Conservation (phyloP, 2,329 filamentous ascomycete species). For the Onygenales sp. region DNA sequence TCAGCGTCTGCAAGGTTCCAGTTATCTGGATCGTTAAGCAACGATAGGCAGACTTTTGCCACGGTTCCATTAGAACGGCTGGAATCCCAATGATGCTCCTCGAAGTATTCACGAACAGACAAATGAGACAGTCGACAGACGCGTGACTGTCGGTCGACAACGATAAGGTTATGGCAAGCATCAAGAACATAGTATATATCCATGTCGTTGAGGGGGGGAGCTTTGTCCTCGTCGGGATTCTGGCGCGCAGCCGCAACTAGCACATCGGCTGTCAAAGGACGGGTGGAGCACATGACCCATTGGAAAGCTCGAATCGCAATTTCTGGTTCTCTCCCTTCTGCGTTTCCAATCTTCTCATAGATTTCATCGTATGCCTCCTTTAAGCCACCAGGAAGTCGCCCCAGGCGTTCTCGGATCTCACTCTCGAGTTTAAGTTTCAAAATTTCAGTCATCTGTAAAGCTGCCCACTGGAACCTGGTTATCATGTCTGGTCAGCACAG, state of each 20-base stretch:
- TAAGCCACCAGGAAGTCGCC: constrained; percentile 20
- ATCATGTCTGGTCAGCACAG: neutral
- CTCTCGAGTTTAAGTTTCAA: constrained; percentile 12
- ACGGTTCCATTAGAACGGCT: neutral
- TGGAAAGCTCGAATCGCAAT: constrained; percentile 15
- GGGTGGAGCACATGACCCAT: constrained; percentile 17
- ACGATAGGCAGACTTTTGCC: constrained; percentile 1
- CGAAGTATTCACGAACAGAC: constrained; percentile 20
- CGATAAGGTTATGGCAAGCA: constrained; percentile 16
- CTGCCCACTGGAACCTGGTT: constrained; percentile 26
- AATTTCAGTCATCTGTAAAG: constrained; percentile 21
- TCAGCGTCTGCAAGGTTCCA: neutral
- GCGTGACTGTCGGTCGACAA: constrained; percentile 10
- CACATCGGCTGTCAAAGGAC: constrained; percentile 7
- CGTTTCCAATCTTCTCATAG: too few species aligned
- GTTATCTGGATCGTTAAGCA: neutral
- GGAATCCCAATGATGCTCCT: constrained; percentile 10
- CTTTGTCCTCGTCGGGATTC: constrained; percentile 7
- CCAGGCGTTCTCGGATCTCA: constrained; percentile 17
- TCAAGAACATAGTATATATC: constrained; percentile 12
- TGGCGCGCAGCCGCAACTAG: constrained; percentile 13
- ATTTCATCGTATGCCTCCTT: constrained; percentile 23
- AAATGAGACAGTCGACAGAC: constrained; percentile 18
- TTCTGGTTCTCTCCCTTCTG: neutral
- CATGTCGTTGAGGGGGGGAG: constrained; percentile 3